Percentiles rank a stretch among this genome's conserved stretches.
Evolutionary conservation across 768 basidiomycete species (phyloP).

Genomic region (Naganishia vaughanmartiniae): DNA sequence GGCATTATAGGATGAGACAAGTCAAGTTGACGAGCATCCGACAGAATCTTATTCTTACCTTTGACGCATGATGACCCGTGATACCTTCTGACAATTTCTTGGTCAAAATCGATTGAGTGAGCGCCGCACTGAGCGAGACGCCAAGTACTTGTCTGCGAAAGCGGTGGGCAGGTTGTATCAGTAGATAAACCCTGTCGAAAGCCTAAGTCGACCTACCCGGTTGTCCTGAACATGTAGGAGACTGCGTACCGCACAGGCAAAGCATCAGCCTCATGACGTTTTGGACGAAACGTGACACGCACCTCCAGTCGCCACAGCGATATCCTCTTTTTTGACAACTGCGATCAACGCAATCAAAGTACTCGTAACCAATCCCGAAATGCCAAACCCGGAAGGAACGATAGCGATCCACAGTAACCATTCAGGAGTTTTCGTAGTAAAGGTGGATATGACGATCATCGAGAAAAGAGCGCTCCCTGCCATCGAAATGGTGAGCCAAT

Average conservation of each 20-base stretch:
- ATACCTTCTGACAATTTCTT: conserved; percentile 70
- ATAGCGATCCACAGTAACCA: conserved; percentile 47
- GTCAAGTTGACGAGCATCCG: neutral
- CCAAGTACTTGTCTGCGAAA: conserved; percentile 72
- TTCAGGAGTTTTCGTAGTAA: conserved; percentile 29
- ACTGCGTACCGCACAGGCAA: neutral
- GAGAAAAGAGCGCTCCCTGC: conserved; percentile 67
- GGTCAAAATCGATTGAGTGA: conserved; percentile 76
- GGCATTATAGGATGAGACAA: neutral
- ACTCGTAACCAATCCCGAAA: conserved; percentile 44
- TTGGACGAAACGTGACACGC: neutral
- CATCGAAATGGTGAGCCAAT: conserved; percentile 70
- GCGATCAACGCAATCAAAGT: conserved; percentile 50
- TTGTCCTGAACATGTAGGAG: conserved; percentile 62
- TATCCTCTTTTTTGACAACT: conserved; percentile 41
- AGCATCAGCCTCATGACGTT: neutral
- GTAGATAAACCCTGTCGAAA: neutral
- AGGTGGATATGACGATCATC: conserved; percentile 46
- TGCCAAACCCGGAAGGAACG: conserved; percentile 44
- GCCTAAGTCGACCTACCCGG: conserved; percentile 52
- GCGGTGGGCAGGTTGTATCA: conserved; percentile 43
- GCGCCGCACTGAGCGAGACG: conserved; percentile 78
- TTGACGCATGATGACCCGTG: conserved; percentile 66
- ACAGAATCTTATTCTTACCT: conserved; percentile 18
- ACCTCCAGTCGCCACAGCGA: conserved; percentile 32